Base-by-base conservation (phyloP, 495 filamentous ascomycete genomes). In the Hypoxylon intermedium region DNA sequence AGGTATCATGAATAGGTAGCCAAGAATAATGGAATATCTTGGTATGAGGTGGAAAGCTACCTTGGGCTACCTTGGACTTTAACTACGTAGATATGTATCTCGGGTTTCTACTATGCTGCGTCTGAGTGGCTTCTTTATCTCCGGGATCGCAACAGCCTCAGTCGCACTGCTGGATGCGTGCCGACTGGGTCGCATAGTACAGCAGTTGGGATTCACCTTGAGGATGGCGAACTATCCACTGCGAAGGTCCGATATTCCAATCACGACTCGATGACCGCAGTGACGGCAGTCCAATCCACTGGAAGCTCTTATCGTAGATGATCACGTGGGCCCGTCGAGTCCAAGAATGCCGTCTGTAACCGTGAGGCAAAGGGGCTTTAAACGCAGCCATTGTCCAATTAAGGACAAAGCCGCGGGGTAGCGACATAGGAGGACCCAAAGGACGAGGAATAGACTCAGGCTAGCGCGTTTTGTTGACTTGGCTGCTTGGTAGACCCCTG, bases 61-160 rank as follows among this genome's bases (percentile, higher is more conserved):
- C 49, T 15, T 26, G 30, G 18, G 34, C 34, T 51, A 45, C n/a
- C 15, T 20, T 28, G 45, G 55, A 56, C 46, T 60, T 63, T 57
- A 42, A 46, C 59, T 53, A 58, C 15, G 4, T 13, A n/a, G 5
- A 37, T 37, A 9, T 4, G 36, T 16, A 13, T 47, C 41, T 53
- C 30, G 31, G 34, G 31, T 43, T 41, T 63, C 44, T 52, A 61
- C 19, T 58, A 40, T 13, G 41, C 26, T 41, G 34, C 19, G 37
- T 45, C 47, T 46, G 34, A 19, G 30, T 37, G 48, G n/a, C 36
- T 28, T 58, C 38, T 65, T 58, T 69, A 71, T 69, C 68, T 71
- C 68, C 68, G 68, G 52, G 47, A 64, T 71, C 68, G 68, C 68
- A 71, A 33, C 50, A 23, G 43, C 38, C 31, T 57, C 44, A 61